Base-by-base conservation (phyloP, 1,284 basidiomycete genomes). In the Megacollybia platyphylla region DNA sequence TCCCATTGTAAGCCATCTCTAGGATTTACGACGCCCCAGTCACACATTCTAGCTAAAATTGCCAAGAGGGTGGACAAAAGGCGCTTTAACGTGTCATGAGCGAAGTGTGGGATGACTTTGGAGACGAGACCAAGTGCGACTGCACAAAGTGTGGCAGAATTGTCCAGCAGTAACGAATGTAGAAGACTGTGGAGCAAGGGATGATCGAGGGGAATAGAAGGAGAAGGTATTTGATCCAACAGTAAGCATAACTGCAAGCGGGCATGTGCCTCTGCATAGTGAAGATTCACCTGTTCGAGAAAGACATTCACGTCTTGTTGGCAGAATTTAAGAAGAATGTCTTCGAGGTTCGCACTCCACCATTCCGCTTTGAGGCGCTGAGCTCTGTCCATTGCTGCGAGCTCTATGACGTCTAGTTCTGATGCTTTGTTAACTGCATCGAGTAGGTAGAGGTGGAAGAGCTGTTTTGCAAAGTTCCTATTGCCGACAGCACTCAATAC, bases 261-360 rank as follows among this genome's bases (percentile, higher is more conserved):
- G 8, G 71, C 67, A 2, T 70, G 62, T 1, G 84, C 71, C 2
- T 58, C 60, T 10, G 60, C 56, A 52, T 86, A 87, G 54, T 75
- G 76, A 43, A 59, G 53, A 51, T 80, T 63, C 39, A 85, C 61
- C 54, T 79, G 78, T 27, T 70, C 69, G 55, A 83, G 65, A 44
- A 87, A 67, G 45, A 86, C 85, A 58, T 74, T 58, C 13, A 82
- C 80, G 46, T 67, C 59, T 49, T 72, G 65, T 43, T 74, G 55
- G 36, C 78, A 83, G 54, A 74, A 78, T 43, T 63, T 69, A 28
- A 86, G 64, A 29, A 87, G 62, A 18, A 83, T 69, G 49, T 83
- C 78, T 55, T 87, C 81, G 44, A 88, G 61, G 54, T 85, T 88
- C 27, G 62, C 57, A 58, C 86, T 87, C 85, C 85, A 88, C 30